These are phyloP conservation scores for Vigna nakashimae DNA, from an alignment of 306 rosid species.

Conservation along the genomic window DNA sequence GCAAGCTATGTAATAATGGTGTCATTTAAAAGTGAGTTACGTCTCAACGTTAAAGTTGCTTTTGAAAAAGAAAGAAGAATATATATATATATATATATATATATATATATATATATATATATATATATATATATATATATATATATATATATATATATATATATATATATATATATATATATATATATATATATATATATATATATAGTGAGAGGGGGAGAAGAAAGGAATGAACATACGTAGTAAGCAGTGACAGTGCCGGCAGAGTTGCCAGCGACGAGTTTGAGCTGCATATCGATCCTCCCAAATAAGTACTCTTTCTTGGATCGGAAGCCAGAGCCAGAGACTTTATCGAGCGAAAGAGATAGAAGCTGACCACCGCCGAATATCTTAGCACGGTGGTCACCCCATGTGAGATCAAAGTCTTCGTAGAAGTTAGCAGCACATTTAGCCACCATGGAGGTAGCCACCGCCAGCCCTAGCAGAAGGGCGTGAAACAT, in stretches of 20 bases:
- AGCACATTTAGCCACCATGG: conserved; percentile 46
- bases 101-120: too few relatives aligned
- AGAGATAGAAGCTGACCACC: conserved; percentile 77
- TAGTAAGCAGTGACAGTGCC: conserved; percentile 92
- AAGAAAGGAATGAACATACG: conserved; percentile 47
- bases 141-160: too few relatives aligned
- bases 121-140: too few relatives aligned
- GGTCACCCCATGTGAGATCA: conserved; percentile 79
- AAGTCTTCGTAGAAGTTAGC: conserved; percentile 73
- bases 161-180: too few relatives aligned
- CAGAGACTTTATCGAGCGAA: conserved; percentile 73
- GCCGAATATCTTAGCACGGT: conserved; percentile 70
- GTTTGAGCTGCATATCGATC: conserved; percentile 93
- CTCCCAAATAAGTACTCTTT: conserved; percentile 71
- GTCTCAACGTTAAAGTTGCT: conserved; percentile 8
- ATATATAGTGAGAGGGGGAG: background rate
- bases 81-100: too few relatives aligned
- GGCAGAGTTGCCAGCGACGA: conserved; percentile 88
- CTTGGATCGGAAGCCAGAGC: conserved; percentile 88
- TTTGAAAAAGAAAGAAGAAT: conserved; percentile 28
- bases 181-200: background rate
- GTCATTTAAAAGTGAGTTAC: background rate
- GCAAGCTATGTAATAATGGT: conserved; percentile 10
- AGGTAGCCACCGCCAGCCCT: conserved; percentile 37
- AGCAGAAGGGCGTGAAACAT: conserved; percentile 27